phyloP scores from a whole-genome alignment of 2,329 filamentous ascomycete species.

The Aspergillus tanneri region DNA sequence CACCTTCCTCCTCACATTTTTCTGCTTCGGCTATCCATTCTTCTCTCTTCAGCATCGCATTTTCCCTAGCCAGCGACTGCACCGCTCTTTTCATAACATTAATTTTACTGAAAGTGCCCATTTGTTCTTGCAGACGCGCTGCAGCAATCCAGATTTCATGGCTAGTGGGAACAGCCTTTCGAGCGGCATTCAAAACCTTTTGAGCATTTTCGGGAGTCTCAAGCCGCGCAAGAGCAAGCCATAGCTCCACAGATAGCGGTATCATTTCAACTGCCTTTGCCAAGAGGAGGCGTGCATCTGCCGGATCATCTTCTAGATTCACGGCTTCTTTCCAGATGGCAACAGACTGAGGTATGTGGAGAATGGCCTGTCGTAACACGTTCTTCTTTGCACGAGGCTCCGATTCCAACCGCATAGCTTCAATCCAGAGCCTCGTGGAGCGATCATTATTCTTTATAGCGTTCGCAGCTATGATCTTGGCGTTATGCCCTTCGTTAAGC shows the following conservation, averaged over 20 bases:
- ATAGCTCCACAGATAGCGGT: slow-evolving; percentile 87
- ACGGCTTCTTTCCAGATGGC: slow-evolving; percentile 98
- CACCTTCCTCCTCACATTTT: slow-evolving; percentile 89
- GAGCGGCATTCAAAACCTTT: slow-evolving; percentile 90
- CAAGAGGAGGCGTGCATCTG: slow-evolving; percentile 81
- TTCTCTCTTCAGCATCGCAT: slow-evolving; percentile 94
- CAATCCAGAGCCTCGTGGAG: slow-evolving; percentile 88
- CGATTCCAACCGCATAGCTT: slow-evolving; percentile 88
- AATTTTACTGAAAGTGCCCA: slow-evolving; percentile 75
- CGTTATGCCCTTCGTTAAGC: slow-evolving; percentile 86
- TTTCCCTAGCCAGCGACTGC: slow-evolving; percentile 82
- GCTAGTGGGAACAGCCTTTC: slow-evolving; percentile 88
- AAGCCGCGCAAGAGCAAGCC: slow-evolving; percentile 87
- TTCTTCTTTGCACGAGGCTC: slow-evolving; percentile 84
- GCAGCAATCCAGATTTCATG: slow-evolving; percentile 97
- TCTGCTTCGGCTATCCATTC: slow-evolving; percentile 97
- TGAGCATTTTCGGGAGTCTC: slow-evolving; percentile 90
- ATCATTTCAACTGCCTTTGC: slow-evolving; percentile 96
- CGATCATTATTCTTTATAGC: slow-evolving; percentile 89
- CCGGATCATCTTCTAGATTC: slow-evolving; percentile 86
- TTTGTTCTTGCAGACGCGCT: slow-evolving; percentile 82
- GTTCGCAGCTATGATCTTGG: slow-evolving; percentile 90
- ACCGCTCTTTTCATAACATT: slow-evolving; percentile 95
- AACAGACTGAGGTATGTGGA: slow-evolving; percentile 91
- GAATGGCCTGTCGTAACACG: slow-evolving; percentile 84